A percentile compares a stretch with the other conserved stretches of the same genome.
These are phyloP conservation scores for Russula compacta DNA, from an alignment of 768 basidiomycete genomes.

Conservation along the genomic window DNA sequence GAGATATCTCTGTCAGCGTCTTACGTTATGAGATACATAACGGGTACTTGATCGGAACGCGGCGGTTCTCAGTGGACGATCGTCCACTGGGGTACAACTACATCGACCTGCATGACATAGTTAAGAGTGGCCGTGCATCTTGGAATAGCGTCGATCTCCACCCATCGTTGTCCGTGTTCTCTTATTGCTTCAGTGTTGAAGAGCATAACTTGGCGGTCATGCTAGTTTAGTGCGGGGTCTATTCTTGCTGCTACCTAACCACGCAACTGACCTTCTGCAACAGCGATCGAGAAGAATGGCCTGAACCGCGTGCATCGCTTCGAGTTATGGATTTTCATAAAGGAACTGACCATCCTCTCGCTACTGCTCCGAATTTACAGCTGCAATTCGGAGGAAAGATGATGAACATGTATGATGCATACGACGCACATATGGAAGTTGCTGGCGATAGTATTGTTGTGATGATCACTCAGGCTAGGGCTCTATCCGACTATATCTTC, in stretches of 20 bases:
- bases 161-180: constrained; percentile 1
- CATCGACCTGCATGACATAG: constrained; percentile 3
- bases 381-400: background rate
- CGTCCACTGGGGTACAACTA: constrained; percentile 14
- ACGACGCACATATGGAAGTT: constrained; percentile 10
- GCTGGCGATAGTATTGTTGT: constrained; percentile 7
- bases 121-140: background rate
- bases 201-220: constrained; percentile 11
- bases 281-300: constrained; percentile 5
- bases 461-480: constrained; percentile 10
- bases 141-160: constrained; percentile 13
- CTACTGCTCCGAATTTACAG: background rate
- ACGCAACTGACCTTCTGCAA: background rate
- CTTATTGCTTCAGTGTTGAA: constrained; percentile 11
- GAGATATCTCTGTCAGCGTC: background rate
- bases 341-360: constrained; percentile 9
- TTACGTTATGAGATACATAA: constrained; percentile 11
- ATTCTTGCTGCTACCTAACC: too few species aligned
- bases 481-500: constrained; percentile 6
- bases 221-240: constrained; percentile 10
- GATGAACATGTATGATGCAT: background rate
- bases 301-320: constrained; percentile 5
- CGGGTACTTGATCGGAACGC: constrained; percentile 10
- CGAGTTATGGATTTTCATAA: constrained; percentile 3
- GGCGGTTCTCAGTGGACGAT: constrained; percentile 10